Percentiles rank a stretch among this genome's conserved stretches.
phyloP scores from a whole-genome alignment of 1,284 basidiomycete genomes.

The Cystobasidiaceae sp. region DNA sequence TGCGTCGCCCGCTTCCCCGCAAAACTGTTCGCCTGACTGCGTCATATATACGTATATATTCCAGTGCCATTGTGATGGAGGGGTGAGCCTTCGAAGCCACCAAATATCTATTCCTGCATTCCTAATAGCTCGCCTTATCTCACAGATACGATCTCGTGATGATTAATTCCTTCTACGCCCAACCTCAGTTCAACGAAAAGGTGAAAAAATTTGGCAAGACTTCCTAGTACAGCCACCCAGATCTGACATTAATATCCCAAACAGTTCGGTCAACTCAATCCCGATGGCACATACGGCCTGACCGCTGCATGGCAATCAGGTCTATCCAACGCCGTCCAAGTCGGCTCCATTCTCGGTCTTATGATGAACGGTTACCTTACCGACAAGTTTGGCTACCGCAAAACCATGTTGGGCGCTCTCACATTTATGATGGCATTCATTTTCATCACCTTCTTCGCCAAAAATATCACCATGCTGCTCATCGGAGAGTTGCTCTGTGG shows the following conservation, averaged over 20 bases:
- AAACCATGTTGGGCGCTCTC: conserved; percentile 45
- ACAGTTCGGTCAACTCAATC: conserved; percentile 28
- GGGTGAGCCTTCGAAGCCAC: too few relatives aligned
- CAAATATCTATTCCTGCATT: too few relatives aligned
- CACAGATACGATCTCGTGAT: conserved; percentile 35
- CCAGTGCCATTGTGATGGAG: conserved; percentile 51
- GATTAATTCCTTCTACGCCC: conserved; percentile 48
- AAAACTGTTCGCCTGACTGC: neutral
- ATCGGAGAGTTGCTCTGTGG: conserved; percentile 49
- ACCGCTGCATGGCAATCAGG: conserved; percentile 52
- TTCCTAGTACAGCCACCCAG: too few relatives aligned
- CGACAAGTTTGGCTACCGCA: conserved; percentile 47
- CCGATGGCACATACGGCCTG: conserved; percentile 47
- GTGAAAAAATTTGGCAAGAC: neutral
- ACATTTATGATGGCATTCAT: conserved; percentile 45
- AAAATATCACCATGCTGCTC: conserved; percentile 42
- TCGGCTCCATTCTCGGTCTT: conserved; percentile 36
- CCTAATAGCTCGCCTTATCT: too few relatives aligned
- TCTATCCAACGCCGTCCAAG: conserved; percentile 45
- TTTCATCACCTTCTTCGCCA: conserved; percentile 47
- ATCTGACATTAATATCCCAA: too few relatives aligned
- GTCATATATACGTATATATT: conserved; percentile 31
- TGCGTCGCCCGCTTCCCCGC: neutral
- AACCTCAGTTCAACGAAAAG: conserved; percentile 44
- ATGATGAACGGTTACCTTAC: conserved; percentile 29